phyloP scores from a whole-genome alignment of 768 basidiomycete genomes.

The Favolaschia claudopus region DNA sequence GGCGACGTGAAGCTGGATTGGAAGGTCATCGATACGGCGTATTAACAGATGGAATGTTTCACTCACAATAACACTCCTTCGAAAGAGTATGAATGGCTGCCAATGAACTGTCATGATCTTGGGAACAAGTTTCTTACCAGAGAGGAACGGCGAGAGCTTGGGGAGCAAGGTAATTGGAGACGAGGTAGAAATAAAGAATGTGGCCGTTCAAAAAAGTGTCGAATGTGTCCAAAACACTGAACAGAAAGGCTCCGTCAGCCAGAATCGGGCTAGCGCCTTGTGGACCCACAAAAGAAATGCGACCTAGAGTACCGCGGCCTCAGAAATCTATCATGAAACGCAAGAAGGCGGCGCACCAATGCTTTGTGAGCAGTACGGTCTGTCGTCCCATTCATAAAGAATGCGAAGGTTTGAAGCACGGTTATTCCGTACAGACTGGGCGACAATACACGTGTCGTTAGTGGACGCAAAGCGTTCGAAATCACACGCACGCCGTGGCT shows the following conservation, averaged over 20 bases:
- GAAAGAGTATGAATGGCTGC: not conserved
- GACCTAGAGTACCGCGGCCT: conserved; percentile 32
- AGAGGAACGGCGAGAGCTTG: conserved; percentile 49
- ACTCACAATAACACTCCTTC: conserved; percentile 63
- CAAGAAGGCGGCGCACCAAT: conserved; percentile 38
- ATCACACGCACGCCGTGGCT: conserved; percentile 56
- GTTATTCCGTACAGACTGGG: conserved; percentile 67
- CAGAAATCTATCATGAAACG: not conserved
- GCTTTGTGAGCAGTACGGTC: conserved; percentile 45
- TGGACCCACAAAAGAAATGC: conserved; percentile 43
- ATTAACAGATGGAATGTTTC: not conserved
- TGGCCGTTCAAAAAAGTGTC: conserved; percentile 61
- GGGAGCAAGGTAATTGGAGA: conserved; percentile 60
- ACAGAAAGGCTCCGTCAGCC: conserved; percentile 2
- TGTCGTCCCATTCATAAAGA: conserved; percentile 47
- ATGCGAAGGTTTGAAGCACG: conserved; percentile 60
- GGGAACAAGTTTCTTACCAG: conserved; percentile 50
- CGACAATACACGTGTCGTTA: not conserved
- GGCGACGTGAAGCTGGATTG: conserved; percentile 56
- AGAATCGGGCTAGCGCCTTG: conserved; percentile 13
- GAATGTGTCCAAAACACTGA: conserved; percentile 63
- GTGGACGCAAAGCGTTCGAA: conserved; percentile 5
- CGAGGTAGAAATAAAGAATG: conserved; percentile 65
- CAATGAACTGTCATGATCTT: too few species aligned
- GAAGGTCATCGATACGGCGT: not conserved